Base-by-base conservation (phyloP, 1,139 yeast species). In the Yamadazyma triangularis region DNA sequence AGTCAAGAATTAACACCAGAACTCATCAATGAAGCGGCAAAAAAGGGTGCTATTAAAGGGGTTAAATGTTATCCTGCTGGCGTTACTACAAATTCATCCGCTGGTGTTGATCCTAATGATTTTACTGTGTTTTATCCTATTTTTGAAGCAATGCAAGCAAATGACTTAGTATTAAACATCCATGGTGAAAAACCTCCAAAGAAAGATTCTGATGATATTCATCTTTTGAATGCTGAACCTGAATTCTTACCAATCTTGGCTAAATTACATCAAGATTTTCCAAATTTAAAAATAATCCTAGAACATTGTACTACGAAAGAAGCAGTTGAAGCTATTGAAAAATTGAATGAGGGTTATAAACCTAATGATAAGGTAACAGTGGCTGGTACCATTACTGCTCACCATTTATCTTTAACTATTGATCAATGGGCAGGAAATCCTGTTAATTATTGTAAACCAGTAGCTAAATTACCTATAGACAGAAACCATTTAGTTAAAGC, bases 401-500 rank as follows among this genome's bases (percentile, higher is more conserved):
- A 91, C 54, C 99, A 91, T 54, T 68, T 91, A 39, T 84, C 73
- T 35, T 65, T 91, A 35, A 89, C 95, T 3, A 79, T 93, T 32
- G 97, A 93, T 55, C 79, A 79, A 42, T 93, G 97, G 96, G 96
- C 96, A 4, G 97, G 97, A 4, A 84, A 88, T 51, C 89, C 97
- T 24, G 76, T 87, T 50, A 87, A 91, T 51, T 91, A 81, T 60
- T 91, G 99, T 67, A 91, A 93, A 56, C 99, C 98, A 8, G 98
- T 91, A 28, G 98, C 98, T 22, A 91, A 91, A 55, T 65, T 89
- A 24, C 96, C 97, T 16, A 69, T 64, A 19, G 98, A 91, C 52
- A 76, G 84, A 47, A 67, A 77, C 32, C 91, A 96, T 1, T 64
- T 91, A 32, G 72, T 91, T 9, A 70, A 66, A 24, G 97, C 98